Evolutionary conservation across 106 monocot genomes (phyloP), one percentile per base, ranked within the genome.

Genomic region (Cymbidium sinense): DNA sequence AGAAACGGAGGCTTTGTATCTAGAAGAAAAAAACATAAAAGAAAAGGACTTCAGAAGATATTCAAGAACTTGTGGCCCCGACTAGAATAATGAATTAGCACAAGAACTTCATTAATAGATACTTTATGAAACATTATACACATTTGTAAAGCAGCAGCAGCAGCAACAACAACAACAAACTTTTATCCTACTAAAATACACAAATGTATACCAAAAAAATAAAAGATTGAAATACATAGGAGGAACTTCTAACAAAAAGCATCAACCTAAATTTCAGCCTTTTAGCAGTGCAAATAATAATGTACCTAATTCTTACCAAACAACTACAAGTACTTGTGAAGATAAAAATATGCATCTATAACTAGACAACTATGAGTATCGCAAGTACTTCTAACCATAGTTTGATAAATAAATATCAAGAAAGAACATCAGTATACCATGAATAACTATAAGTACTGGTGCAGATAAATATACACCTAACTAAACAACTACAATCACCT

Each of bases 1-100:
- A 96, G 87, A 77, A 96, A 96, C 25, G 96, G 96, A 61, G 96
- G 96, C 74, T 94, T 96, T 70, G 96, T 96, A 75, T 96, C 96
- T 96, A 77, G 62, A 73, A 77, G 62, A 73, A 77, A 55, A 84
- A 64, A 76, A 79, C n/a, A 36, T 19, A 27, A 7, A 25, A 9
- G n/a, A 58, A 61, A 70, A 13, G 54, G 12, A 21, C 31, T 70
- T 76, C 44, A 55, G 7, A 21, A n/a, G 13, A n/a, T 79, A 7
- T n/a, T 31, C 2, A 43, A 33, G 17, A 28, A 20, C 2, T 28
- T 34, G 31, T 64, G 28, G 0, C 2, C 65, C 67, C 15, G 19
- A 23, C 27, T 15, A 64, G 5, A 27, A 23, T 7, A 70, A 70
- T 13, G 20, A 25, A 25, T 2, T 17, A 34, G 35, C 31, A 34